Conservation (phyloP, 371 early-diverging fungal genomes). For the Mortierella sp. region DNA sequence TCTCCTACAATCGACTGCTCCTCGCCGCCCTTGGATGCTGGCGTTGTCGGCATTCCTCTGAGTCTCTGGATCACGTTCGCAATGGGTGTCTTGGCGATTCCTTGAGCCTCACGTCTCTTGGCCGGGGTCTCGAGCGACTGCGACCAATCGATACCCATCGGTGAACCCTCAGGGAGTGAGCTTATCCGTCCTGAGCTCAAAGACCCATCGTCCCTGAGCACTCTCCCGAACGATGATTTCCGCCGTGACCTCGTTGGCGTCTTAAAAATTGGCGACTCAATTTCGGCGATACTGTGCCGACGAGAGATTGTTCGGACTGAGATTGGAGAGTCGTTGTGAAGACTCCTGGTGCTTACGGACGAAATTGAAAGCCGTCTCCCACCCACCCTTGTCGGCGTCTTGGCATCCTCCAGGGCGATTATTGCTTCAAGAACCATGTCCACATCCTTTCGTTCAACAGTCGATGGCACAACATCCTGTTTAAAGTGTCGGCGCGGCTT, state of each 20-base stretch:
- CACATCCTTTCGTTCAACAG: background rate
- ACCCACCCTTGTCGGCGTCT: constrained; percentile 6
- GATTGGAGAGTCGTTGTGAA: background rate
- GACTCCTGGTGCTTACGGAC: constrained; percentile 22
- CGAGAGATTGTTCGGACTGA: background rate
- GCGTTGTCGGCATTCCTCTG: constrained; percentile 19
- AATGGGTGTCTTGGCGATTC: background rate
- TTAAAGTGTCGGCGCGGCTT: background rate
- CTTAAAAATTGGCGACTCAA: constrained; percentile 13
- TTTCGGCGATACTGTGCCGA: constrained; percentile 9
- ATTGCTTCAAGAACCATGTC: background rate
- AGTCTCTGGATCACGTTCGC: constrained; percentile 12
- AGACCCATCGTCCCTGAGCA: background rate
- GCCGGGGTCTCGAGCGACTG: constrained; percentile 38
- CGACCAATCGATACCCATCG: constrained; percentile 27
- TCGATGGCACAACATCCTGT: background rate
- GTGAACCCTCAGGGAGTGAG: background rate
- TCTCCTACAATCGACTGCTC: constrained; percentile 6
- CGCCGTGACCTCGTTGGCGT: constrained; percentile 7
- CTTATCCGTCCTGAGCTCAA: constrained; percentile 7
- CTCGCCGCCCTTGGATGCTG: constrained; percentile 4
- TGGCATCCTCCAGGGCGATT: background rate
- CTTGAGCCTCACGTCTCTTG: constrained; percentile 4
- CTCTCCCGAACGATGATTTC: background rate
- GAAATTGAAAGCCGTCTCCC: constrained; percentile 22